These are phyloP conservation scores for Botrytis medusae DNA, from an alignment of 2,329 filamentous ascomycete genomes.

Conservation along the genomic window DNA sequence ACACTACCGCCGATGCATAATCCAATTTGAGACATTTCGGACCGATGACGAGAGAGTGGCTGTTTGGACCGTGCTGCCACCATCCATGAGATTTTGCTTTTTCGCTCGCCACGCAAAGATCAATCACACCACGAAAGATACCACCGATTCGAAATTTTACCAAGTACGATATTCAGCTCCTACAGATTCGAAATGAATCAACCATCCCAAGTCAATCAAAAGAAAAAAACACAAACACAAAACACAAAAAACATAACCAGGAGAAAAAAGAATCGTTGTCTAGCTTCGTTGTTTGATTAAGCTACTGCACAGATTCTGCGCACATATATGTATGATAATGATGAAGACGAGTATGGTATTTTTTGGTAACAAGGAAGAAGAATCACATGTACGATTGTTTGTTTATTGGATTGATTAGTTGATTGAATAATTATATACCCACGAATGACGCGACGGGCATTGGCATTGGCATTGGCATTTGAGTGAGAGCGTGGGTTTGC, in stretches of 20 bases:
- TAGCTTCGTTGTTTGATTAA: neutral
- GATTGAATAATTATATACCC: neutral
- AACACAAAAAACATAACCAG: neutral
- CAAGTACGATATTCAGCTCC: neutral
- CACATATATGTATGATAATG: neutral
- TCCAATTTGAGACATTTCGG: neutral
- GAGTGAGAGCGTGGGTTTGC: neutral
- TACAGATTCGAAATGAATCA: no score
- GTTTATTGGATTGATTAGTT: neutral
- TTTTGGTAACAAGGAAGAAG: no score
- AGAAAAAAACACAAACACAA: neutral
- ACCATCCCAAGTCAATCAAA: neutral
- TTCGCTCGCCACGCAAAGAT: neutral
- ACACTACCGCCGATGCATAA: conserved; percentile 16
- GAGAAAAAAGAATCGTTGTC: neutral
- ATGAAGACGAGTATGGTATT: neutral
- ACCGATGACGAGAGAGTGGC: neutral
- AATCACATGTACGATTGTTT: neutral
- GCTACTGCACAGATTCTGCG: neutral
- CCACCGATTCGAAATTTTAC: neutral
- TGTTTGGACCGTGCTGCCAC: neutral
- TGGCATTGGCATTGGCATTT: no score
- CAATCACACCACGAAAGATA: neutral
- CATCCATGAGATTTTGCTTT: neutral
- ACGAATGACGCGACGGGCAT: neutral